Conservation (phyloP, 495 filamentous ascomycete species). For the Daldinia grandis region DNA sequence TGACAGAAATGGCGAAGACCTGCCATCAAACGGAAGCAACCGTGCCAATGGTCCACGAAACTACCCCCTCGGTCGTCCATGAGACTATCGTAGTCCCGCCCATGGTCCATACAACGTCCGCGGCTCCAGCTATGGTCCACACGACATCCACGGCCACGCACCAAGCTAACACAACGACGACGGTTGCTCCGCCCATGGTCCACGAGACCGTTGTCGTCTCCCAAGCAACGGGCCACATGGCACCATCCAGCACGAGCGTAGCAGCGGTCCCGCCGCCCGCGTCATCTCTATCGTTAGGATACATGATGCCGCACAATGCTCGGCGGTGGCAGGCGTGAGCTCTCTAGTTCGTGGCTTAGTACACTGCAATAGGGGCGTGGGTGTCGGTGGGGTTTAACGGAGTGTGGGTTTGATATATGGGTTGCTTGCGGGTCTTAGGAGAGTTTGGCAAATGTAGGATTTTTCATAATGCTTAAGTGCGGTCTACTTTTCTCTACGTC, state of each 20-base stretch:
- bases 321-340: constrained; percentile 30
- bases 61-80: constrained; percentile 10
- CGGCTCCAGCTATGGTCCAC: background rate
- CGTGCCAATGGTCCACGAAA: constrained; percentile 18
- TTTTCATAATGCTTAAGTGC: constrained; percentile 28
- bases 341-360: background rate
- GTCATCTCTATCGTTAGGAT: constrained; percentile 28
- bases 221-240: background rate
- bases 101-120: background rate
- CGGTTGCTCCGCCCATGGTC: background rate
- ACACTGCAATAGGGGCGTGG: background rate
- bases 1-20: constrained; percentile 10
- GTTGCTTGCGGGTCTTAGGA: constrained; percentile 5
- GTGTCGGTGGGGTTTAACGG: constrained; percentile 12
- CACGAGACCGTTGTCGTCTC: background rate
- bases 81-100: constrained; percentile 14
- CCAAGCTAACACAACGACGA: background rate
- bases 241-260: background rate
- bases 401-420: constrained; percentile 17
- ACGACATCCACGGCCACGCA: background rate
- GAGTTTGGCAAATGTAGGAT: constrained; percentile 18
- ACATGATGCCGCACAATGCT: constrained; percentile 23
- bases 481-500: constrained; percentile 15
- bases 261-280: constrained; percentile 2
- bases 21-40: constrained; percentile 21